phyloP scores from a whole-genome alignment of 1,284 basidiomycete species.

The Heterobasidion irregulare region DNA sequence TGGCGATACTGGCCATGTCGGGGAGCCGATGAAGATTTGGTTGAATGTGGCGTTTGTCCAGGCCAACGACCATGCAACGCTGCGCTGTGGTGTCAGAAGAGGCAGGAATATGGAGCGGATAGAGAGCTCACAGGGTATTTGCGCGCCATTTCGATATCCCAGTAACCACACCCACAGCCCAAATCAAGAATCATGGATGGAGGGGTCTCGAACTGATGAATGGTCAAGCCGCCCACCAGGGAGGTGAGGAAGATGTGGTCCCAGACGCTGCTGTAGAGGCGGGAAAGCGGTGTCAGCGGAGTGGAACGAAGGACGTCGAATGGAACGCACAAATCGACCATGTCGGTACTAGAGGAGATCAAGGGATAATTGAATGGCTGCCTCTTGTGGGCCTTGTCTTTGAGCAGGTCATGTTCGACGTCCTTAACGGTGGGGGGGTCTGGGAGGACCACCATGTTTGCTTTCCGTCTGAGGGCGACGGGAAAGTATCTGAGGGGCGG shows the following conservation, averaged over 20 bases:
- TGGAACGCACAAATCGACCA: conserved; percentile 8
- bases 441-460: too few species aligned
- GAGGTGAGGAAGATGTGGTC: conserved; percentile 52
- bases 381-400: neutral
- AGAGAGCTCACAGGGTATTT: conserved; percentile 47
- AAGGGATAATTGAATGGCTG: conserved; percentile 6
- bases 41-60: conserved; percentile 48
- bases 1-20: conserved; percentile 29
- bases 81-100: conserved; percentile 15
- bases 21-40: conserved; percentile 37
- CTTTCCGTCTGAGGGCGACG: neutral
- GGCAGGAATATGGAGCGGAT: neutral
- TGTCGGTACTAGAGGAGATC: conserved; percentile 3
- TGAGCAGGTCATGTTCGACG: conserved; percentile 1
- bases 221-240: conserved; percentile 37
- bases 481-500: neutral
- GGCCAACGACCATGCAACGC: conserved; percentile 49
- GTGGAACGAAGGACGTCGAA: neutral
- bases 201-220: conserved; percentile 41
- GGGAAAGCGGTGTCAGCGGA: neutral
- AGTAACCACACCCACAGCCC: conserved; percentile 76
- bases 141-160: conserved; percentile 60
- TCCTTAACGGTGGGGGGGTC: neutral
- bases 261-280: conserved; percentile 51
- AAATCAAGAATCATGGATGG: conserved; percentile 58